These are phyloP conservation scores for Acacia melanoxylon DNA, from an alignment of 306 rosid genomes.

Conservation along the genomic window DNA sequence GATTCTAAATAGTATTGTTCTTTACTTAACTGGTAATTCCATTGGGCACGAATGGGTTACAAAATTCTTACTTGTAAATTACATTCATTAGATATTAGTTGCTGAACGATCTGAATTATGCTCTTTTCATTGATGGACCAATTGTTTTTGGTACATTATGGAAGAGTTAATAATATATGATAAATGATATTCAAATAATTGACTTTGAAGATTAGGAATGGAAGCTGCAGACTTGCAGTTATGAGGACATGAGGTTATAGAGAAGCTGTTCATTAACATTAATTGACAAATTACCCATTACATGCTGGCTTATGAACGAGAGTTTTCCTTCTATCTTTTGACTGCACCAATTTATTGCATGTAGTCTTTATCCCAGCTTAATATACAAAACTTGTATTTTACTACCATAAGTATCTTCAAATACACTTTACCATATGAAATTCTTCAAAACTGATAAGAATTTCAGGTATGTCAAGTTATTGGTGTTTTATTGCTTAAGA, in stretches of 20 bases:
- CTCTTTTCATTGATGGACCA: too few relatives aligned
- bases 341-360: not conserved
- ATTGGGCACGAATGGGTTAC: too few relatives aligned
- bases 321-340: not conserved
- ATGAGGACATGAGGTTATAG: not conserved
- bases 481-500: not conserved
- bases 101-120: too few relatives aligned
- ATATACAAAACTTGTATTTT: constrained; percentile 1
- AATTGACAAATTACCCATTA: not conserved
- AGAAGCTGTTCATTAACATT: not conserved
- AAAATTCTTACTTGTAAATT: too few relatives aligned
- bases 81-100: too few relatives aligned
- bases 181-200: too few relatives aligned
- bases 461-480: not conserved
- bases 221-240: not conserved
- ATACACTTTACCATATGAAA: not conserved
- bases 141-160: not conserved
- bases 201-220: not conserved
- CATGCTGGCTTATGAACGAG: not conserved
- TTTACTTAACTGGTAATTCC: too few relatives aligned
- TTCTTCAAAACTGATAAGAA: not conserved
- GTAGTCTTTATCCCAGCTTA: constrained; percentile 5
- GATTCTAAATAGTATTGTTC: not conserved
- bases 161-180: not conserved
- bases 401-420: not conserved